Evolutionary conservation across 1,139 yeast species (phyloP), one percentile per base, ranked within the genome.

Genomic region (Hansenula anomala): DNA sequence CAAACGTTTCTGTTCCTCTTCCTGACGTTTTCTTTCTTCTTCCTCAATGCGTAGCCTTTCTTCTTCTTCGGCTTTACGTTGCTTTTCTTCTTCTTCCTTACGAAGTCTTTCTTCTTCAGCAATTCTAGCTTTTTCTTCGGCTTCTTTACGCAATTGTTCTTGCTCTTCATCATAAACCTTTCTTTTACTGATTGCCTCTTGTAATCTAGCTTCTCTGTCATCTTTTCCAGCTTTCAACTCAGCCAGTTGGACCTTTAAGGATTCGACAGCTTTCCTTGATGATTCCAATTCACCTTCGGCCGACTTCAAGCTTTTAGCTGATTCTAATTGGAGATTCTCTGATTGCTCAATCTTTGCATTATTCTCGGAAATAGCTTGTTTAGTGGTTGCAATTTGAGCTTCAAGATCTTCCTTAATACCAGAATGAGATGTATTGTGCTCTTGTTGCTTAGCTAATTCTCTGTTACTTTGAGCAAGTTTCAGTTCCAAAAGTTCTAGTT

Each of bases 191-290:
- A 64, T 56, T 39, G 73, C 75, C 32, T 67, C 72, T 45, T 63
- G 56, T 13, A 65, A 45, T 53, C 64, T 64, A 40, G 60, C 60
- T 28, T 69, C 64, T 47, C 69, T 74, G 24, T 64, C 68, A 6
- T 61, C 65, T 49, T 70, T 69, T 28, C 58, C 57, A 15, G 73
- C 72, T 53, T 66, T 68, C 17, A 67, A 56, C 38, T 75, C 61
- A 43, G 67, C 63, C 41, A 70, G 64, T 49, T 73, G 75, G 40
- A 63, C 67, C 34, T 70, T 75, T 41, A 63, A 55, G 14, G 72
- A 70, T 42, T 60, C 64, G n/a, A 77, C 70, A 37, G 66, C 48
- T 2, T 54, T 55, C 20, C 42, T 44, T 2, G 54, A 46, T 2
- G 35, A 34, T 6, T 30, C 44, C 8, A 54, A 33, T 10, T 41